These are phyloP conservation scores for Camelina hispida DNA, from an alignment of 345 rosid genomes.

Conservation along the genomic window DNA sequence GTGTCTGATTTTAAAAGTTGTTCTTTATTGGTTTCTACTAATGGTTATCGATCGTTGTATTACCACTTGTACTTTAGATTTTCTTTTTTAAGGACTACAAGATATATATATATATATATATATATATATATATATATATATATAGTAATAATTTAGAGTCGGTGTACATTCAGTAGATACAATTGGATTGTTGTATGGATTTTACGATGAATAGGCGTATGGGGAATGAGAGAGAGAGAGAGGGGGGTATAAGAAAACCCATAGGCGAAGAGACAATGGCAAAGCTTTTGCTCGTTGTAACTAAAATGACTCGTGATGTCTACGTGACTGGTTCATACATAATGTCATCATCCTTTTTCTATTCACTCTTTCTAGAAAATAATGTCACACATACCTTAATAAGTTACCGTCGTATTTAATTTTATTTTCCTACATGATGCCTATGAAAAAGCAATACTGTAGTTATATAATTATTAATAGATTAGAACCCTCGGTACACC, in stretches of 20 bases:
- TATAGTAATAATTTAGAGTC: not conserved
- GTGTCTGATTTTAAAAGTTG: not conserved
- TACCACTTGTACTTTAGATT: not conserved
- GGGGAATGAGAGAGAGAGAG: too few species aligned
- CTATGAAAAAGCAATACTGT: not conserved
- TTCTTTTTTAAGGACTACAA: too few species aligned
- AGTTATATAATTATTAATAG: not conserved
- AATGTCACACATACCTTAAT: not conserved
- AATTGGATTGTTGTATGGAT: not conserved
- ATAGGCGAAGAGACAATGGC: constrained; percentile 1
- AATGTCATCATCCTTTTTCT: constrained; percentile 34
- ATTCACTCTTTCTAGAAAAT: constrained; percentile 20
- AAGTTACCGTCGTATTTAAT: not conserved
- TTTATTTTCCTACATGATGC: not conserved
- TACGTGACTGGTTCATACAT: constrained; percentile 41
- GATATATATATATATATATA: too few species aligned
- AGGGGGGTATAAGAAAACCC: not conserved
- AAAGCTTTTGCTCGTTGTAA: constrained; percentile 35
- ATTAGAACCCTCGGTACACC: too few species aligned
- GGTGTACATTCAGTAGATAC: constrained; percentile 2
- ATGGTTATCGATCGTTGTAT: not conserved
- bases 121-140: too few species aligned
- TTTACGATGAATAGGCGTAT: constrained; percentile 4
- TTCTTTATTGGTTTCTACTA: not conserved
- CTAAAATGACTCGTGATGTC: constrained; percentile 44